These are phyloP conservation scores for Hirschfeldia incana DNA, from an alignment of 345 rosid genomes.

Conservation along the genomic window DNA sequence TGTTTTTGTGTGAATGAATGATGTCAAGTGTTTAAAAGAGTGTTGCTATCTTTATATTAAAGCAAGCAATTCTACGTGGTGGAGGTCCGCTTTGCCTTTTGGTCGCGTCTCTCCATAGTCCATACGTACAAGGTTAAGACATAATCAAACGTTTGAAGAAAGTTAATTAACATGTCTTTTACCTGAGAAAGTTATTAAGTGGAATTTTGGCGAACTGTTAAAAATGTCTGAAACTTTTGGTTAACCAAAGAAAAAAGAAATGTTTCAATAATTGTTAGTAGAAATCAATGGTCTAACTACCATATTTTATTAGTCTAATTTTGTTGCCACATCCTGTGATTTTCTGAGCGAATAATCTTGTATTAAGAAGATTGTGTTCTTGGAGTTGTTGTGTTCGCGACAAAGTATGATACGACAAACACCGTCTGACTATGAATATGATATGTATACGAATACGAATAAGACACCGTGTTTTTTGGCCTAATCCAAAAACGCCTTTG, in stretches of 20 bases:
- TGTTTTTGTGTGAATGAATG: slow-evolving; percentile 29
- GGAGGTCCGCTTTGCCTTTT: slow-evolving; percentile 34
- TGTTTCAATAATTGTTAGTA: neutral
- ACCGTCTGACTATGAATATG: slow-evolving; percentile 4
- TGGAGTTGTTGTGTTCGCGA: slow-evolving; percentile 1
- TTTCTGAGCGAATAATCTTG: neutral
- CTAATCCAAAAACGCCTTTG: neutral
- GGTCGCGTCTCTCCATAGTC: slow-evolving; percentile 15
- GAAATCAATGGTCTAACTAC: neutral
- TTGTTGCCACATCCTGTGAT: neutral
- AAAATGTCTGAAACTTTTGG: neutral
- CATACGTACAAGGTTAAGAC: slow-evolving; percentile 1
- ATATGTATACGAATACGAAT: neutral
- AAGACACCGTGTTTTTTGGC: neutral
- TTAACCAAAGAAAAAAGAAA: neutral
- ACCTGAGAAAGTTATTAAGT: neutral
- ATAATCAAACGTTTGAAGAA: neutral
- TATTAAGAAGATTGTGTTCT: neutral
- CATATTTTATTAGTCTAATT: neutral
- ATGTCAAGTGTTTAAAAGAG: slow-evolving; percentile 24
- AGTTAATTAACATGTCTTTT: neutral
- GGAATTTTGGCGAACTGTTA: neutral
- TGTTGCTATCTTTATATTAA: slow-evolving; percentile 28
- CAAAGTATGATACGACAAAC: slow-evolving; percentile 10
- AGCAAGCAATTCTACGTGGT: slow-evolving; percentile 22